These are phyloP conservation scores for Coemansia sp. DNA, from an alignment of 192 early-diverging fungal genomes.

Conservation along the genomic window DNA sequence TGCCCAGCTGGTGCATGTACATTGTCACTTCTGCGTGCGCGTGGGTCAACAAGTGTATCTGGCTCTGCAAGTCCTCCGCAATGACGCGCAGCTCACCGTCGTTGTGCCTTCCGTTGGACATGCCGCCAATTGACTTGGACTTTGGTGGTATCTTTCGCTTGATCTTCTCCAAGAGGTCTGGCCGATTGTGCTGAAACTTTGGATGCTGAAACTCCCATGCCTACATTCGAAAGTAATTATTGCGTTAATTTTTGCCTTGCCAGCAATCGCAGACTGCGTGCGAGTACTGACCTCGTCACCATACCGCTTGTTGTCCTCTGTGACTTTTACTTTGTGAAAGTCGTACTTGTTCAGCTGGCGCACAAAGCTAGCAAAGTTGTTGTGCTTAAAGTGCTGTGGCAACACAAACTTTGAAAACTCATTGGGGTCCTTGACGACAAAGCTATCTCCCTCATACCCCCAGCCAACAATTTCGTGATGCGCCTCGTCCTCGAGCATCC, in stretches of 20 bases:
- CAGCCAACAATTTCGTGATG: conserved; percentile 59
- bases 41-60: conserved; percentile 51
- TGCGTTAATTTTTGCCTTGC: not conserved
- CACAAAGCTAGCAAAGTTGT: conserved; percentile 90
- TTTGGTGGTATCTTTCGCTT: conserved; percentile 64
- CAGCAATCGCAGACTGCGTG: not conserved
- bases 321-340: conserved; percentile 70
- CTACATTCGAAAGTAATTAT: conserved; percentile 37
- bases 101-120: conserved; percentile 31
- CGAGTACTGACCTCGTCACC: conserved; percentile 44
- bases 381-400: conserved; percentile 88
- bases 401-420: conserved; percentile 75
- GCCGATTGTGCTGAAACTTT: conserved; percentile 70
- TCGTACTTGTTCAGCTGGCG: too few relatives aligned
- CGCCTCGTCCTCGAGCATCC: conserved; percentile 53
- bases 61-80: conserved; percentile 47
- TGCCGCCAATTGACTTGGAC: conserved; percentile 43
- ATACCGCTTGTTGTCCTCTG: conserved; percentile 47
- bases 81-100: conserved; percentile 44
- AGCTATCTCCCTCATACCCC: conserved; percentile 79
- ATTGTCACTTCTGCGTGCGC: conserved; percentile 53
- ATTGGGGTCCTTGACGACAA: conserved; percentile 82
- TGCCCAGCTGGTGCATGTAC: conserved; percentile 55
- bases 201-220: conserved; percentile 90
- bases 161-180: conserved; percentile 65